These are phyloP conservation scores for Thraustotheca clavata DNA, from an alignment of 352 stramenopile species.

Conservation along the genomic window DNA sequence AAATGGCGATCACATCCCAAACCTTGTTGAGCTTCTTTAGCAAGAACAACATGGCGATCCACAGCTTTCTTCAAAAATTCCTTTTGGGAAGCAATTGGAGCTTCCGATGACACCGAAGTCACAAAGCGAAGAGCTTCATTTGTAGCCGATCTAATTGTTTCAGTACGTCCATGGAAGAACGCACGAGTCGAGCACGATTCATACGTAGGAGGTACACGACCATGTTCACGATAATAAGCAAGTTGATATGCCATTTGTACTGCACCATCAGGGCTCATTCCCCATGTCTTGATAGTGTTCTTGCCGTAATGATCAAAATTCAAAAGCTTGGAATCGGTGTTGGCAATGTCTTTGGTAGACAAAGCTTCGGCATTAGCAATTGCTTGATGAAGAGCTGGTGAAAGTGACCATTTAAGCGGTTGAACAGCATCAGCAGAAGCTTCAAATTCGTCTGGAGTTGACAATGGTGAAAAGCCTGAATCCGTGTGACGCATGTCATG, in stretches of 20 bases:
- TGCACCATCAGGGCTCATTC: constrained; percentile 84
- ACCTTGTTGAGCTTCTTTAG: constrained; percentile 82
- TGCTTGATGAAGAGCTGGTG: background rate
- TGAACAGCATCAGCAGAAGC: background rate
- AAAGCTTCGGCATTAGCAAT: background rate
- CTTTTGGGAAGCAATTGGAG: constrained; percentile 36
- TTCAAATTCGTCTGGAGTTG: constrained; percentile 20
- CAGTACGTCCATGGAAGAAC: constrained; percentile 88
- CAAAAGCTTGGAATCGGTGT: constrained; percentile 69
- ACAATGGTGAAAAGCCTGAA: constrained; percentile 58
- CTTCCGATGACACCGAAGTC: constrained; percentile 37
- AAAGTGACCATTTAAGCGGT: background rate
- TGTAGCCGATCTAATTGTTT: constrained; percentile 86
- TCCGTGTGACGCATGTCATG: constrained; percentile 78
- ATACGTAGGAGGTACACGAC: constrained; percentile 75
- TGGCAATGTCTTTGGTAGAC: constrained; percentile 35
- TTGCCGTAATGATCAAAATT: constrained; percentile 86
- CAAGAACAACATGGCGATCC: constrained; percentile 82
- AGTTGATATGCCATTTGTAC: constrained; percentile 90
- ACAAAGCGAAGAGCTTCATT: constrained; percentile 64
- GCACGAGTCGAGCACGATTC: constrained; percentile 88
- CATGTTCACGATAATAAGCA: constrained; percentile 75
- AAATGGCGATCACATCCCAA: constrained; percentile 84
- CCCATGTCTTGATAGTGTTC: constrained; percentile 86
- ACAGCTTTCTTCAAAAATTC: constrained; percentile 61